Evolutionary conservation across 2,329 filamentous ascomycete species (phyloP).

Genomic region (Cladosporium sp.): DNA sequence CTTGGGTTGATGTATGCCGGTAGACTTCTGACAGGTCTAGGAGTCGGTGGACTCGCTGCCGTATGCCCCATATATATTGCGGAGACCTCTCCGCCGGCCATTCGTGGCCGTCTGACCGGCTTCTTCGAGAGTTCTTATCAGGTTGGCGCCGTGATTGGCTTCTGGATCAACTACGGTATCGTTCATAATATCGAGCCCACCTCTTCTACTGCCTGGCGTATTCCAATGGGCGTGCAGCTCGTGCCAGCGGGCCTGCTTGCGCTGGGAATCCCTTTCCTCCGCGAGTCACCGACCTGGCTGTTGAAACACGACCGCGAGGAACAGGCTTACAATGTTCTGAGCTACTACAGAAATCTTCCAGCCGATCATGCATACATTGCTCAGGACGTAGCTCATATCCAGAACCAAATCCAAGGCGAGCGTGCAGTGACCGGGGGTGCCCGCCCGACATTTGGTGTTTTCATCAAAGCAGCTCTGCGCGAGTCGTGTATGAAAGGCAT

Average conservation of each 20-base stretch:
- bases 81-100: constrained; percentile 31
- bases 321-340: constrained; percentile 17
- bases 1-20: constrained; percentile 44
- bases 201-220: constrained; percentile 22
- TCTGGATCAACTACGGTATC: constrained; percentile 36
- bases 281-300: constrained; percentile 33
- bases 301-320: constrained; percentile 21
- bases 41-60: constrained; percentile 31
- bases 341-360: constrained; percentile 20
- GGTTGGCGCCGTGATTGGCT: constrained; percentile 32
- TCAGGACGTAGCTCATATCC: constrained; percentile 32
- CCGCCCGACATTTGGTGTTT: constrained; percentile 26
- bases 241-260: constrained; percentile 31
- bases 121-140: constrained; percentile 33
- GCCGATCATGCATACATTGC: constrained; percentile 21
- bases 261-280: constrained; percentile 27
- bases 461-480: constrained; percentile 30
- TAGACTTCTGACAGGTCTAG: constrained; percentile 32
- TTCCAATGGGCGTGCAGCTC: constrained; percentile 32
- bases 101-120: constrained; percentile 33
- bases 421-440: constrained; percentile 27
- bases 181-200: constrained; percentile 25
- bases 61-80: constrained; percentile 34
- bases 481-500: constrained; percentile 34
- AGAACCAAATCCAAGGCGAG: constrained; percentile 30